These are phyloP conservation scores for Rhizoctonia solani DNA, from an alignment of 1,284 basidiomycete species.

Conservation along the genomic window DNA sequence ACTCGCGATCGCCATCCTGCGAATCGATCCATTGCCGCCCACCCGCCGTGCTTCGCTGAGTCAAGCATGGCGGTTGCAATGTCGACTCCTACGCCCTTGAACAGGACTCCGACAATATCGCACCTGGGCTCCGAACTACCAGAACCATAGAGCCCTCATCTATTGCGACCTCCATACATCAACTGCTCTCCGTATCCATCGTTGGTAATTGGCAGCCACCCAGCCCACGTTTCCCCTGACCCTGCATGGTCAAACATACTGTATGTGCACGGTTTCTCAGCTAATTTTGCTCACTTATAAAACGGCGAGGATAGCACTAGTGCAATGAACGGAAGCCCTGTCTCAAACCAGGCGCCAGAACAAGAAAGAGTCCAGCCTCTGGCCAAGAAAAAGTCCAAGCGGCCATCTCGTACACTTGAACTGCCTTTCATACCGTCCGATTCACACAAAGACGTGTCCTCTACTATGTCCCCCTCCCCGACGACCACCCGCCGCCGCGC, in stretches of 20 bases:
- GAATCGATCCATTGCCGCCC: conserved; percentile 7
- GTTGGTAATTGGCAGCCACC: not conserved
- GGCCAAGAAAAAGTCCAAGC: not conserved
- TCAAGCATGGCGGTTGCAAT: not conserved
- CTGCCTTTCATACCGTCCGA: not conserved
- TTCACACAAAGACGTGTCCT: not conserved
- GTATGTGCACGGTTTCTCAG: not conserved
- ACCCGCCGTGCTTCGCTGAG: not conserved
- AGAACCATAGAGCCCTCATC: not conserved
- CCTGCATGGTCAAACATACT: not conserved
- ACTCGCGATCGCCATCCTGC: conserved; percentile 10
- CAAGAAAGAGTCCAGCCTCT: not conserved
- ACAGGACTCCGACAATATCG: not conserved
- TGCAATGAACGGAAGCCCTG: not conserved
- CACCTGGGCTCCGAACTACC: not conserved
- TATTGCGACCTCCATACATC: not conserved
- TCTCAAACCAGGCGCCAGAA: not conserved
- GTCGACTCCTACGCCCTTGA: not conserved
- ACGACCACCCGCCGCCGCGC: conserved; percentile 22
- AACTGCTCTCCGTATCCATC: not conserved
- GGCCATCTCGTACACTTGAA: not conserved
- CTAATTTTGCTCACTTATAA: conserved; percentile 4
- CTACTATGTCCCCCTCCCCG: conserved; percentile 14
- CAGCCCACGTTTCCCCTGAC: not conserved
- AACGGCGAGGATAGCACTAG: too few species aligned